Conservation (phyloP, 164 flowering plant genomes). For the Berberis vulgaris region DNA sequence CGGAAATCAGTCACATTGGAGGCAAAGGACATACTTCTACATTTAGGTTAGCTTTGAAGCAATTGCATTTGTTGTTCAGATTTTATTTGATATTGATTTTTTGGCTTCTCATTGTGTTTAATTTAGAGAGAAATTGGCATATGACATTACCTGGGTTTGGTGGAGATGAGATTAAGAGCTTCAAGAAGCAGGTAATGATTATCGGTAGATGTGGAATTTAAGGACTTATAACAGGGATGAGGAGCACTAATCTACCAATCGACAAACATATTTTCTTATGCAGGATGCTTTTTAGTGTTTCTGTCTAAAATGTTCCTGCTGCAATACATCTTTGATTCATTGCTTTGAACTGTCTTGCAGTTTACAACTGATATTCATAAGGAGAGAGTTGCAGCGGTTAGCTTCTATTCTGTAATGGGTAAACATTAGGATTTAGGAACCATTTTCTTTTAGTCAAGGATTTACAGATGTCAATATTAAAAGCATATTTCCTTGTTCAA, state of each 20-base stretch:
- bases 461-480: no score
- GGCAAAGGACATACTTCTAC: conserved; percentile 90
- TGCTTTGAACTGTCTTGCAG: conserved; percentile 32
- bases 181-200: conserved; percentile 59
- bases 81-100: background rate
- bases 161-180: conserved; percentile 86
- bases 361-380: conserved; percentile 52
- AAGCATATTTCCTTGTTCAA: no score
- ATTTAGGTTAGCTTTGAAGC: conserved; percentile 58
- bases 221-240: background rate
- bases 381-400: conserved; percentile 71
- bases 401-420: conserved; percentile 12
- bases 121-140: conserved; percentile 88
- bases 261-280: background rate
- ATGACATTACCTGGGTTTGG: conserved; percentile 85
- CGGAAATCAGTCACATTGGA: conserved; percentile 80
- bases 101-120: conserved; percentile 9
- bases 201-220: background rate
- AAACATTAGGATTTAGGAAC: background rate
- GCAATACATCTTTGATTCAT: conserved; percentile 6
- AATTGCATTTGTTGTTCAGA: background rate
- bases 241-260: background rate
- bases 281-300: conserved; percentile 7
- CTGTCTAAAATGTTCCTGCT: background rate
- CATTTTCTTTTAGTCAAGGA: no score